Percentiles rank a stretch among this genome's conserved stretches.
phyloP scores from a whole-genome alignment of 331 rosid genomes.

The Spiraea crenata region DNA sequence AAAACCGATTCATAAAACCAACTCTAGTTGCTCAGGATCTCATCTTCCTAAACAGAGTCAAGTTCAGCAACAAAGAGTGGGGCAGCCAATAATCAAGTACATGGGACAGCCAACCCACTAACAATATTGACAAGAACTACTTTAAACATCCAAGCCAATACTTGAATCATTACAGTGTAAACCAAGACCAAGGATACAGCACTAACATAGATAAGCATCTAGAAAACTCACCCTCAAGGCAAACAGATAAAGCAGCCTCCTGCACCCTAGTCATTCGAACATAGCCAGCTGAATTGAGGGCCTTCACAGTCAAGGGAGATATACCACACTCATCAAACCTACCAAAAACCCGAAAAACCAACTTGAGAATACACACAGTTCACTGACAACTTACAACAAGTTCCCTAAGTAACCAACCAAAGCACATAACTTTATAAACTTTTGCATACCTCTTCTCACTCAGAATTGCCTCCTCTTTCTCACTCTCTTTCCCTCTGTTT shows the following conservation, averaged over 20 bases:
- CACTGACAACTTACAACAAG: neutral
- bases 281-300: constrained; percentile 76
- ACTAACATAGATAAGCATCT: constrained; percentile 7
- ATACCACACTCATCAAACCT: constrained; percentile 83
- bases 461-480: constrained; percentile 45
- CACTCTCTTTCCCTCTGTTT: constrained; percentile 21
- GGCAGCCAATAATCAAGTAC: too few species aligned
- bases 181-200: too few species aligned
- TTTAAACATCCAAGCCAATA: too few species aligned
- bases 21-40: neutral
- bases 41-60: neutral
- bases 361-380: constrained; percentile 5
- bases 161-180: too few species aligned
- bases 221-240: constrained; percentile 68
- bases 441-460: constrained; percentile 57
- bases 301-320: constrained; percentile 73
- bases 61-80: too few species aligned
- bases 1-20: neutral
- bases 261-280: constrained; percentile 74
- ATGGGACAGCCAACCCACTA: too few species aligned
- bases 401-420: neutral
- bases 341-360: constrained; percentile 19
- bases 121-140: too few species aligned
- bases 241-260: constrained; percentile 64
- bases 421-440: neutral